Conservation (phyloP, 1,284 basidiomycete genomes). For the Ustilago curta region DNA sequence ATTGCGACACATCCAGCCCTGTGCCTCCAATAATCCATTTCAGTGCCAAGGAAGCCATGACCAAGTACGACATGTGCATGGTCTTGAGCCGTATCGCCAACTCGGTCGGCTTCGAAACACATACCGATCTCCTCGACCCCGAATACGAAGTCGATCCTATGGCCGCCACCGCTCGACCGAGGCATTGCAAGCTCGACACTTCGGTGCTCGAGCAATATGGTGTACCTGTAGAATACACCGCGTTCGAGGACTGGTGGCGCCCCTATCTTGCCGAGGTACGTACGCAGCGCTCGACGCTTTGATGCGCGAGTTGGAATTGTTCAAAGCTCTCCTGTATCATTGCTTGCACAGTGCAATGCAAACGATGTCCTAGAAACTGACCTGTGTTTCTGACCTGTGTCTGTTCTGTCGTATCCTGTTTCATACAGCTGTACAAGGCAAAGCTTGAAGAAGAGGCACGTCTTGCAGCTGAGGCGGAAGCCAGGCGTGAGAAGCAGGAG, state of each 20-base stretch:
- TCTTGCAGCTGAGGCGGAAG: slow-evolving; percentile 39
- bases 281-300: slow-evolving; percentile 15
- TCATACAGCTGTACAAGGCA: slow-evolving; percentile 16
- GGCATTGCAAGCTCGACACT: slow-evolving; percentile 65
- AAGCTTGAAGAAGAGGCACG: slow-evolving; percentile 42
- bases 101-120: slow-evolving; percentile 44
- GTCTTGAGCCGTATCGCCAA: slow-evolving; percentile 61
- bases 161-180: slow-evolving; percentile 61
- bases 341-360: neutral
- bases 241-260: slow-evolving; percentile 66
- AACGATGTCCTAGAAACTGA: slow-evolving; percentile 11
- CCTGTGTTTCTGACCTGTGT: slow-evolving; percentile 3
- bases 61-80: slow-evolving; percentile 72
- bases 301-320: neutral
- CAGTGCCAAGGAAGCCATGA: slow-evolving; percentile 71
- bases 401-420: neutral
- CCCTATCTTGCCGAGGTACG: slow-evolving; percentile 54
- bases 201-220: slow-evolving; percentile 52
- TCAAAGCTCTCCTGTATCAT: neutral
- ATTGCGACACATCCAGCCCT: slow-evolving; percentile 16
- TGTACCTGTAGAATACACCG: slow-evolving; percentile 47
- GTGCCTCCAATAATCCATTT: slow-evolving; percentile 71
- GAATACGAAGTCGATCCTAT: slow-evolving; percentile 62
- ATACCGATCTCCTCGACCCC: slow-evolving; percentile 60
- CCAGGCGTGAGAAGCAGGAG: slow-evolving; percentile 24